Base-by-base conservation (phyloP, 352 stramenopile genomes). In the Phytophthora pisi region DNA sequence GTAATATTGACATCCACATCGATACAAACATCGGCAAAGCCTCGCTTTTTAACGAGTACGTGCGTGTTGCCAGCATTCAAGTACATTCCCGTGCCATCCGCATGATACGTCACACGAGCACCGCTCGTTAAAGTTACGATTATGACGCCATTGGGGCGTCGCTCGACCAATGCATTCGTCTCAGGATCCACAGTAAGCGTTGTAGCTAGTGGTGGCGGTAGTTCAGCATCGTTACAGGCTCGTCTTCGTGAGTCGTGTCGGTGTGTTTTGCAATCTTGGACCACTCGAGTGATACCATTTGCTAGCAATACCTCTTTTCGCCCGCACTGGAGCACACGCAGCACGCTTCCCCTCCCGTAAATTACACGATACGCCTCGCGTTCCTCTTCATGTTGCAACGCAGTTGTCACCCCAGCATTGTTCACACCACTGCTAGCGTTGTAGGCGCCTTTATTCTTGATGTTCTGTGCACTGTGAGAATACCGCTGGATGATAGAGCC, bases 1-100 rank as follows among this genome's bases (percentile, higher is more conserved):
- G 75, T 78, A 15, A 84, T 5, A 24, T 93, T 91, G 15, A 93
- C 82, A 23, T 81, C 80, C 9, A 95, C 49, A 53, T 95, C 82
- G n/a, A 92, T 74, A 54, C 68, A 87, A 24, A 92, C 83, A 55
- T 91, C 76, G 0, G 85, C 77, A 55, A 84, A 88, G 4, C 75
- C 68, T 18, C 52, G 55, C 54, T 90, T 88, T 23, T 66, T 77
- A 13, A 93, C 75, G 8, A 93, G 61, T 18, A 91, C 65, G 46
- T 92, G 83, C 0, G 81, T 79, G 4, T 65, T 71, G 9, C 61
- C 49, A 23, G 78, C 43, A 20, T 86, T 92, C 38, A 68, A 74
- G 42, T 74, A 74, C 65, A 93, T 92, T 15, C 72, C 70, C 16
- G 84, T 93, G 49, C 86, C 86, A 53, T 95, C 83, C 0, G 63